Conservation (phyloP, 2,329 filamentous ascomycete species). For the Catunica adiposa region DNA sequence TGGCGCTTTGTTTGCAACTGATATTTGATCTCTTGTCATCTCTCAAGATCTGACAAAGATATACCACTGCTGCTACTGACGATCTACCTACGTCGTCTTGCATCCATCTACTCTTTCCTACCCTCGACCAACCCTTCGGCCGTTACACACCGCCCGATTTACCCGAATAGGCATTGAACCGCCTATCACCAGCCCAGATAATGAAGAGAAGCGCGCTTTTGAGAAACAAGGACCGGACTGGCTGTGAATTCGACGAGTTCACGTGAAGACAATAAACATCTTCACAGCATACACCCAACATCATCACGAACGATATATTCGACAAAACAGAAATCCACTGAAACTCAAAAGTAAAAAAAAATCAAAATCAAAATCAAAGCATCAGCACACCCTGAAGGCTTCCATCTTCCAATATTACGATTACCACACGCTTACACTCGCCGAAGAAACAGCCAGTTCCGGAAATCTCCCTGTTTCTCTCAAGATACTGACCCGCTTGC, state of each 20-base stretch:
- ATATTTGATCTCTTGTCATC: neutral
- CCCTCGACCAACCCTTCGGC: neutral
- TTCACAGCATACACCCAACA: neutral
- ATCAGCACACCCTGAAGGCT: neutral
- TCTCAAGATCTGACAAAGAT: no score
- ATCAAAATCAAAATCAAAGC: neutral
- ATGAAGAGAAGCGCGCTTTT: slow-evolving; percentile 16
- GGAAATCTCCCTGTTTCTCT: neutral
- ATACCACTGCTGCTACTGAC: neutral
- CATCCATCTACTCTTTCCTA: neutral
- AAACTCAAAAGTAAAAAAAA: neutral
- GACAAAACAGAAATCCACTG: neutral
- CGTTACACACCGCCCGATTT: neutral
- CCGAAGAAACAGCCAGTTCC: no score
- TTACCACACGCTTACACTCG: no score
- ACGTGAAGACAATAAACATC: slow-evolving; percentile 9
- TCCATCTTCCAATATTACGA: no score
- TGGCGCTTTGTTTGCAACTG: neutral
- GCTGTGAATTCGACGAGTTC: slow-evolving; percentile 16
- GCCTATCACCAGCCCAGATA: slow-evolving; percentile 10
- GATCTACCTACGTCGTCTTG: no score
- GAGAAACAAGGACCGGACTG: slow-evolving; percentile 15
- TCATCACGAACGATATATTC: neutral
- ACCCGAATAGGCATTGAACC: neutral
- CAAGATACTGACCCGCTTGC: neutral